A percentile compares a stretch with the other conserved stretches of the same genome.
phyloP scores from a whole-genome alignment of 176 grass and related monocot genomes.

The Musa beccarii region DNA sequence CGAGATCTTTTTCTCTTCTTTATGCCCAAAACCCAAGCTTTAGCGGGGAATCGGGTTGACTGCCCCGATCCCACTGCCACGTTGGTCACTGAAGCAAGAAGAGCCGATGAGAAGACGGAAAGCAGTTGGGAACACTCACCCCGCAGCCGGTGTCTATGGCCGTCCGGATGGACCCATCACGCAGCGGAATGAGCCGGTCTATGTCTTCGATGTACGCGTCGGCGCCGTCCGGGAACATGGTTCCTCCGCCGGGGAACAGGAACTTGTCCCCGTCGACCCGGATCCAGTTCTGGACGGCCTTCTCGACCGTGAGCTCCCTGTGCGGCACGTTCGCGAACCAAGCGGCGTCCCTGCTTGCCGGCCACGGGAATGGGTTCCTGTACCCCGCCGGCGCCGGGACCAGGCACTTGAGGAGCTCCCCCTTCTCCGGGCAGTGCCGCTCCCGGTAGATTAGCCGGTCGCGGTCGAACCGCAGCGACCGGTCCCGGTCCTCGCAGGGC shows the following conservation, averaged over 20 bases:
- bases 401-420: conserved; percentile 31
- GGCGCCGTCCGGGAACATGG: conserved; percentile 41
- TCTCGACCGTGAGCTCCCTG: conserved; percentile 33
- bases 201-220: conserved; percentile 37
- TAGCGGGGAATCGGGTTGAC: conserved; percentile 4
- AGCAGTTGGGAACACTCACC: conserved; percentile 22
- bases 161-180: conserved; percentile 20
- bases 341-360: conserved; percentile 22
- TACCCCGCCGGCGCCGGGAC: conserved; percentile 15
- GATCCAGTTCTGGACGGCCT: conserved; percentile 32
- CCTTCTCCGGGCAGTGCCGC: conserved; percentile 37
- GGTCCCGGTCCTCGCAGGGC: conserved; percentile 35
- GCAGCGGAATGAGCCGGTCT: conserved; percentile 22
- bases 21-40: not conserved
- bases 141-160: conserved; percentile 34
- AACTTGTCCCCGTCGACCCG: conserved; percentile 24
- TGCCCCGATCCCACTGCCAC: not conserved
- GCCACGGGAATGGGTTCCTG: conserved; percentile 38
- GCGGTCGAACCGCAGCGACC: conserved; percentile 31
- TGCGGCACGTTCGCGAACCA: conserved; percentile 47
- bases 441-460: conserved; percentile 40
- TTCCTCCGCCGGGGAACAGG: conserved; percentile 30
- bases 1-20: not conserved
- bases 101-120: not conserved
- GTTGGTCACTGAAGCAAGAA: not conserved